phyloP scores from a whole-genome alignment of 352 stramenopile species.

The Globisporangium cystogenes region DNA sequence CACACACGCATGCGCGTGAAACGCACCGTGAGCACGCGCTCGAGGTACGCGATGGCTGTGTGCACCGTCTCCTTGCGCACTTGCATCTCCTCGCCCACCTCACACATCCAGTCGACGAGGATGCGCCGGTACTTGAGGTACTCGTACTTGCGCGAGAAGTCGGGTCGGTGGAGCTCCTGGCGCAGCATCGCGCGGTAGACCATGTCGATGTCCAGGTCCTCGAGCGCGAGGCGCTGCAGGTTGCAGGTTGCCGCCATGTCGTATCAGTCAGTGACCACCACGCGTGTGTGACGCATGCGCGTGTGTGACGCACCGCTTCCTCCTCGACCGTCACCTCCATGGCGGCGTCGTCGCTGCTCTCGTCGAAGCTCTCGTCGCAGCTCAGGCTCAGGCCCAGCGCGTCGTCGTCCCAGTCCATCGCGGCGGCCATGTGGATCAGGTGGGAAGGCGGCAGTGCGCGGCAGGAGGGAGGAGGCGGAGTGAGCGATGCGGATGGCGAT shows the following conservation, averaged over 20 bases:
- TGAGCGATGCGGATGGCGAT: neutral
- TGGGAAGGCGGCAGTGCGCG: neutral
- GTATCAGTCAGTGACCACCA: neutral
- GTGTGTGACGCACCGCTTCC: constrained; percentile 23
- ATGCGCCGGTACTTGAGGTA: constrained; percentile 83
- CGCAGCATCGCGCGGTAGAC: constrained; percentile 73
- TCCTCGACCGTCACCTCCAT: constrained; percentile 38
- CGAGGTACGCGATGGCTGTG: constrained; percentile 75
- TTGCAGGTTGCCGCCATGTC: neutral
- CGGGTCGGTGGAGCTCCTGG: constrained; percentile 58
- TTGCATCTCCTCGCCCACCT: constrained; percentile 81
- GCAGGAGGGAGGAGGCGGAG: neutral
- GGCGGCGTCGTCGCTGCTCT: constrained; percentile 29
- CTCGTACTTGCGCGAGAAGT: constrained; percentile 72
- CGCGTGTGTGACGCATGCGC: neutral
- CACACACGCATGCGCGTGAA: too few species aligned
- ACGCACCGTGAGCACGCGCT: constrained; percentile 51
- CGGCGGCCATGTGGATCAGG: too few species aligned
- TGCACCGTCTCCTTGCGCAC: constrained; percentile 81
- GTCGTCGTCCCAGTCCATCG: constrained; percentile 66
- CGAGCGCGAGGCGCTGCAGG: constrained; percentile 51
- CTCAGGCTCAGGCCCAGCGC: constrained; percentile 42
- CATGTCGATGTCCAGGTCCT: constrained; percentile 69
- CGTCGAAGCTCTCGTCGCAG: constrained; percentile 80
- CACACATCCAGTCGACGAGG: constrained; percentile 82